Base-by-base conservation (phyloP, 2,329 filamentous ascomycete genomes). In the Colletotrichum incanum region DNA sequence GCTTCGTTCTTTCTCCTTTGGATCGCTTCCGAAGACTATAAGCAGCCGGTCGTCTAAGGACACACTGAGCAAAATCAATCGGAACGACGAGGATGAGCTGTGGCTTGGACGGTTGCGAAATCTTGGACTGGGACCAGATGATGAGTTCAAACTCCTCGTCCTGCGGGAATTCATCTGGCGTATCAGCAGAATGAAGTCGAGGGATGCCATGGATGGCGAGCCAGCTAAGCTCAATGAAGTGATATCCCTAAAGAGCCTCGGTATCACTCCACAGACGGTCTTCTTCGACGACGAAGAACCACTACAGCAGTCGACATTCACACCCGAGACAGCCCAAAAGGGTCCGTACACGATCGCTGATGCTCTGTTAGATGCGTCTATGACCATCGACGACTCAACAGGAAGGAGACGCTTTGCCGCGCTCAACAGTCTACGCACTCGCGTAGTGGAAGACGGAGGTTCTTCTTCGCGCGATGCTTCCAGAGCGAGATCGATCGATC, bases 131-230 rank as follows among this genome's bases (percentile, higher is more conserved):
- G 85, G 87, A 1, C 79, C 87, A 1, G 95, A 98, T 55, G 96
- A 99, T 76, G 96, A 99, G 75, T 90, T 93, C 78, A 98, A 99
- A 80, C 84, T 99, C 2, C 85, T 98, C 45, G 93, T 92, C 6
- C 86, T 99, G 14, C 88, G 94, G 69, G 95, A 98, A 78, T 98
- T 97, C 77, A 94, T 99, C 50, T 98, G 94, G 93, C 91, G 94
- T 49, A 88, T 96, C 9, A 93, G 93, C 61, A 90, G 91, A 76
- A 91, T 93, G 73, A 93, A 92, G 77, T 84, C 89, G 12, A 89
- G 91, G 37, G 86, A 89, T 52, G 76, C 82, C 4, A 77, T 79
- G 1, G 77, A 78, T 4, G 77, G 79, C 74, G 78, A 85, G 73
- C 67, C 80, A 75, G 81, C 77, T 20, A 79, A 87, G n/a, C 86